Evolutionary conservation across 2,329 filamentous ascomycete species (phyloP).

Genomic region (Epichloe aotearoae): DNA sequence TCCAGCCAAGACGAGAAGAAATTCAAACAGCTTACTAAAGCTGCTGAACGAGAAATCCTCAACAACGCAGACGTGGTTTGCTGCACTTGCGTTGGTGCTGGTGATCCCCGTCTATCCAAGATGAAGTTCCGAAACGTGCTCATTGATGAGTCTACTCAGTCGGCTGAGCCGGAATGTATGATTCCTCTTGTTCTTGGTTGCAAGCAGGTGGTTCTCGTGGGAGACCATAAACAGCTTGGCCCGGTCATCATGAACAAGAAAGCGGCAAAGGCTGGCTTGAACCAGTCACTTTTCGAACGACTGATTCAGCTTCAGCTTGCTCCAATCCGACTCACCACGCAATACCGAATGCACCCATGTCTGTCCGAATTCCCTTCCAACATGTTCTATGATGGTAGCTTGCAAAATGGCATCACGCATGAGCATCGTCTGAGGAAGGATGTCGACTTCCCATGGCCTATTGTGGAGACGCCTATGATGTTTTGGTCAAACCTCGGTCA

Average conservation of each 20-base stretch:
- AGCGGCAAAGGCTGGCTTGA: constrained; percentile 90
- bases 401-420: constrained; percentile 92
- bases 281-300: constrained; percentile 97
- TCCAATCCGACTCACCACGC: constrained; percentile 87
- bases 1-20: constrained; percentile 97
- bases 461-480: constrained; percentile 94
- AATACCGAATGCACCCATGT: constrained; percentile 98
- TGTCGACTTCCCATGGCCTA: constrained; percentile 96
- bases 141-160: constrained; percentile 97
- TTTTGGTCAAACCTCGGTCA: constrained; percentile 98
- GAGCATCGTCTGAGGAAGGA: constrained; percentile 80
- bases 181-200: constrained; percentile 93
- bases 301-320: constrained; percentile 82
- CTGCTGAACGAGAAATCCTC: constrained; percentile 88
- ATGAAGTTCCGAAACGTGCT: constrained; percentile 97
- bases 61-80: constrained; percentile 95
- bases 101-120: constrained; percentile 87
- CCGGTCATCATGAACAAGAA: constrained; percentile 99
- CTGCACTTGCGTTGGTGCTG: constrained; percentile 95
- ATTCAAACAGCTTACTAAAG: constrained; percentile 87
- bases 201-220: constrained; percentile 97
- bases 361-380: constrained; percentile 95
- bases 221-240: constrained; percentile 94
- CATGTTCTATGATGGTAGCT: constrained; percentile 97
- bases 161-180: constrained; percentile 97